Evolutionary conservation across 306 rosid genomes (phyloP), one percentile per base, ranked within the genome.

Genomic region (Castanea crenata): DNA sequence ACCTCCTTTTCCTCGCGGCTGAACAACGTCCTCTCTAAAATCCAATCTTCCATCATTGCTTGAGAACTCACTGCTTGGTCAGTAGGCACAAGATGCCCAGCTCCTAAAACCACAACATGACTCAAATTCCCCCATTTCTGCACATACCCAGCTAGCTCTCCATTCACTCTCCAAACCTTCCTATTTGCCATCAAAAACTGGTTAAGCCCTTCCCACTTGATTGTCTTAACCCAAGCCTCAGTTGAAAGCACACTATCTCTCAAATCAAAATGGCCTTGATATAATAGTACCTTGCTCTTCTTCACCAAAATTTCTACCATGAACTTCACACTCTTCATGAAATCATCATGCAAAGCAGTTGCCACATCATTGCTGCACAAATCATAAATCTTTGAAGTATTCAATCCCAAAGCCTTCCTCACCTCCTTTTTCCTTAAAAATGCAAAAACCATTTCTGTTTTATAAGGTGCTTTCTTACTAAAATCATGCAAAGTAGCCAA

Each of bases 31-130:
- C 19, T 84, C 32, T 82, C 87, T 79, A 92, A 78, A 77, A 94
- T 89, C 98, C 98, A 94, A 6, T 83, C 91, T 82, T 92, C 92
- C 18, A 92, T 92, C 98, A 94, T 92, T 27, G 85, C 88, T 69
- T 92, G 97, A 55, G 98, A 85, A 55, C 82, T 85, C 83, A 89
- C 16, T 35, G 92, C 31, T 73, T 92, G 78, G 11, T 94, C 97
- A 5, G 83, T 6, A 16, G 98, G 93, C 62, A 92, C 71, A 77
- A 94, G 90, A 92, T 94, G 96, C 0, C 96, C 94, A 34, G 83
- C 97, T 0, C 97, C 92, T 21, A 87, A 88, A 82, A 94, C 96
- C 58, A 89, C 86, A 83, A 73, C 96, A 55, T 92, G 86, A 29
- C 90, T 90, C 12, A 94, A 87, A 27, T 81, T 88, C 82, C 80